Evolutionary conservation across 371 early-diverging fungal genomes (phyloP).

Genomic region (Mortierella sp.): DNA sequence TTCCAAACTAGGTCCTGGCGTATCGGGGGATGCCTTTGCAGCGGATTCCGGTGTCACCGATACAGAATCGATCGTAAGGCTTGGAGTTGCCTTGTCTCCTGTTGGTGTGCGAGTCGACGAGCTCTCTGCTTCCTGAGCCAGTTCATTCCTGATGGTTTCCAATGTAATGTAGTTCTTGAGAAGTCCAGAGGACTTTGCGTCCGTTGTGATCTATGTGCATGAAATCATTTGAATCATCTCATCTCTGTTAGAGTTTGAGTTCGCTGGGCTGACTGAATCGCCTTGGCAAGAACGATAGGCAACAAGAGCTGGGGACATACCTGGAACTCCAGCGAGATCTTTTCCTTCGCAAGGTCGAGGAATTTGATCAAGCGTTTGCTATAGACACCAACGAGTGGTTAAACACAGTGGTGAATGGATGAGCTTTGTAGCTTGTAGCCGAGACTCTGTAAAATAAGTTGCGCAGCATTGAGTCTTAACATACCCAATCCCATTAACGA

Average conservation of each 20-base stretch:
- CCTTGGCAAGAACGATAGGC: too few species aligned
- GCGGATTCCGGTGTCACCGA: conserved; percentile 29
- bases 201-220: conserved; percentile 24
- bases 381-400: not conserved
- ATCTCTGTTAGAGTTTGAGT: too few species aligned
- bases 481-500: conserved; percentile 53
- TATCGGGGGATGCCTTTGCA: conserved; percentile 19
- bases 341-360: conserved; percentile 35
- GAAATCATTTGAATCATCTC: too few species aligned
- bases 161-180: conserved; percentile 30
- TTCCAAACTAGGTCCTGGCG: conserved; percentile 10
- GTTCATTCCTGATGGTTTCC: conserved; percentile 33
- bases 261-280: too few species aligned
- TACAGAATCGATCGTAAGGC: conserved; percentile 22
- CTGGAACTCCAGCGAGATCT: conserved; percentile 45
- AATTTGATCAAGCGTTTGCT: conserved; percentile 42
- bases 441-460: too few species aligned
- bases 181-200: conserved; percentile 8
- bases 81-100: conserved; percentile 17
- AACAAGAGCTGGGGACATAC: not conserved
- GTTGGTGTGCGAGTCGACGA: not conserved
- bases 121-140: conserved; percentile 18
- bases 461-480: not conserved
- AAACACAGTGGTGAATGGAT: not conserved
- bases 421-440: not conserved